phyloP scores from a whole-genome alignment of 2,329 filamentous ascomycete genomes.

The Tothia fuscella region DNA sequence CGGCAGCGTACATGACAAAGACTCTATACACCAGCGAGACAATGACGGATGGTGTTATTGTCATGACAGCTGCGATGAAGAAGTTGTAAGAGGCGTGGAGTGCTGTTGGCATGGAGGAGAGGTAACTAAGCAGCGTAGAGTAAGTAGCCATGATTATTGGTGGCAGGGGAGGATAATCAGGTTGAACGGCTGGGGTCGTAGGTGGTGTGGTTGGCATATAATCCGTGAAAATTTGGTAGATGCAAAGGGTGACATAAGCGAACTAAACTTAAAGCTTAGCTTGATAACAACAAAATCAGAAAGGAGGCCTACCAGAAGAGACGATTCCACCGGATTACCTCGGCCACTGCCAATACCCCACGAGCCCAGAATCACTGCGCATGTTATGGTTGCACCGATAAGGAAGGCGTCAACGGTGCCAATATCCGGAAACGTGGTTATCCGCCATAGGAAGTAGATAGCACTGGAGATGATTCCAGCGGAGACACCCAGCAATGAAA shows the following conservation, averaged over 20 bases:
- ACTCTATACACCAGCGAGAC: conserved; percentile 90
- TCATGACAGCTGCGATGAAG: conserved; percentile 82
- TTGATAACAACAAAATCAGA: not conserved
- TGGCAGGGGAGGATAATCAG: conserved; percentile 91
- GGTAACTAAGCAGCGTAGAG: conserved; percentile 73
- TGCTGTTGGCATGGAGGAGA: conserved; percentile 72
- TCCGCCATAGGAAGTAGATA: conserved; percentile 91
- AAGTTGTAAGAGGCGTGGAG: conserved; percentile 77
- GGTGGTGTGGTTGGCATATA: conserved; percentile 65
- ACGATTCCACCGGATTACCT: conserved; percentile 91
- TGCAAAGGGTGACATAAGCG: conserved; percentile 93
- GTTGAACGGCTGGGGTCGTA: conserved; percentile 45
- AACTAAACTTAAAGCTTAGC: conserved; percentile 39
- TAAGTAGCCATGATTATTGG: conserved; percentile 98
- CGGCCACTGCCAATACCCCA: conserved; percentile 91
- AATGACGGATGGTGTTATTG: conserved; percentile 89
- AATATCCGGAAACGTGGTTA: conserved; percentile 86
- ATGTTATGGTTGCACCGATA: conserved; percentile 86
- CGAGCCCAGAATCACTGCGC: conserved; percentile 80
- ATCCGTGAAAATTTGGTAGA: conserved; percentile 99
- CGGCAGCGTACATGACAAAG: conserved; percentile 90
- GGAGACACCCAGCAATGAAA: conserved; percentile 74
- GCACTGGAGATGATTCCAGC: conserved; percentile 87
- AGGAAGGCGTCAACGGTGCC: conserved; percentile 84
- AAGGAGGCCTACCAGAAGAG: conserved; percentile 47